Conservation (phyloP, 768 basidiomycete species). For the Mrakia frigida region DNA sequence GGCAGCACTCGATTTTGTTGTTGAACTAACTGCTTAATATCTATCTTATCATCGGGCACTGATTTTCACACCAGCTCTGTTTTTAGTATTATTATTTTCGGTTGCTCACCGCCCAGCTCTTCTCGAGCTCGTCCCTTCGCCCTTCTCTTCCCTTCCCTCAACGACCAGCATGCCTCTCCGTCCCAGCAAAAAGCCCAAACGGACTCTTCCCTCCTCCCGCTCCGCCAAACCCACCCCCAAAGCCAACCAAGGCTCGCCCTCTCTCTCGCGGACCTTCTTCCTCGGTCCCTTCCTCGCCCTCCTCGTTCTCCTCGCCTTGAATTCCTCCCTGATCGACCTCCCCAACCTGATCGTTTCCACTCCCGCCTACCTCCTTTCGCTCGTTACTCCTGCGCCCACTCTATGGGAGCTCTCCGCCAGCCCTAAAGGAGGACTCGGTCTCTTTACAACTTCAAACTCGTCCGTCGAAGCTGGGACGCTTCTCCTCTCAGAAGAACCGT, state of each 20-base stretch:
- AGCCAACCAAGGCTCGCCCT: not conserved
- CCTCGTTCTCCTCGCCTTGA: not conserved
- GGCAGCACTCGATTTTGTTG: too few species aligned
- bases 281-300: not conserved
- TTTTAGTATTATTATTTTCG: too few species aligned
- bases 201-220: too few species aligned
- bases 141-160: too few species aligned
- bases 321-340: conserved; percentile 1
- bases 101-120: too few species aligned
- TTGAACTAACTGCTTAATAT: too few species aligned
- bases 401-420: not conserved
- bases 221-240: not conserved
- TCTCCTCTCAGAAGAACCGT: not conserved
- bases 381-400: not conserved
- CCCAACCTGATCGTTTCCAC: not conserved
- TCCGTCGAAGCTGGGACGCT: not conserved
- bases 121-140: too few species aligned
- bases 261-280: not conserved
- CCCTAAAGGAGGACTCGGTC: too few species aligned
- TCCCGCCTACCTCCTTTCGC: not conserved
- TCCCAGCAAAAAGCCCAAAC: too few species aligned
- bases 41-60: too few species aligned
- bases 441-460: not conserved
- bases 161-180: too few species aligned
- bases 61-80: too few species aligned